Evolutionary conservation across 164 flowering plant species (phyloP).

Genomic region (Euptelea pleiosperma): DNA sequence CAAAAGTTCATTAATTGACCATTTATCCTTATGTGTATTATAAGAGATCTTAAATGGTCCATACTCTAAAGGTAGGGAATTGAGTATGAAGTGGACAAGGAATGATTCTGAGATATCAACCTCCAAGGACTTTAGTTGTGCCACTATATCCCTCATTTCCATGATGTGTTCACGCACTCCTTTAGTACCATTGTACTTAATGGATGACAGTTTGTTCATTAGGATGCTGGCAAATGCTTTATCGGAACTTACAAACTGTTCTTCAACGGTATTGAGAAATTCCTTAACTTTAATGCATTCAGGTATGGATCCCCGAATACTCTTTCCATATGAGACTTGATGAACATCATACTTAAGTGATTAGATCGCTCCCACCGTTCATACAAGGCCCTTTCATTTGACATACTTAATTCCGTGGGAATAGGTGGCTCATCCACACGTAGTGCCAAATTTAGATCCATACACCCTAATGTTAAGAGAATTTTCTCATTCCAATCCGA

Average conservation of each 20-base stretch:
- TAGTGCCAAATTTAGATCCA: not conserved
- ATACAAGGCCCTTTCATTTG: not conserved
- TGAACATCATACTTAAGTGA: not conserved
- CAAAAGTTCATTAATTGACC: slow-evolving; percentile 3
- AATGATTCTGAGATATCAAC: not conserved
- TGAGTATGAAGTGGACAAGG: slow-evolving; percentile 2
- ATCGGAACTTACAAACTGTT: not conserved
- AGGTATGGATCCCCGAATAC: not conserved
- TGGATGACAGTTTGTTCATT: not conserved
- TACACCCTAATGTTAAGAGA: not conserved
- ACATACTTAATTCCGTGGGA: not conserved
- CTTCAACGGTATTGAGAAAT: not conserved
- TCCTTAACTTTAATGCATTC: not conserved
- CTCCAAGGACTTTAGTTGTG: not conserved
- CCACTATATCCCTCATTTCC: not conserved
- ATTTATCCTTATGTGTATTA: slow-evolving; percentile 10
- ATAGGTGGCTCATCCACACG: not conserved
- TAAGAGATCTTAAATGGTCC: slow-evolving; percentile 9
- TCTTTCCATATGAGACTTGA: not conserved
- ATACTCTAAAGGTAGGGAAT: not conserved
- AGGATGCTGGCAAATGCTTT: not conserved
- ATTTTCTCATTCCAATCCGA: not conserved
- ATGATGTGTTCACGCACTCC: slow-evolving; percentile 7
- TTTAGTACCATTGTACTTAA: not conserved
- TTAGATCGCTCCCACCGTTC: not conserved